Percentiles rank a stretch among this genome's conserved stretches.
These are phyloP conservation scores for Xylariales sp. DNA, from an alignment of 2,329 filamentous ascomycete species.

Conservation along the genomic window DNA sequence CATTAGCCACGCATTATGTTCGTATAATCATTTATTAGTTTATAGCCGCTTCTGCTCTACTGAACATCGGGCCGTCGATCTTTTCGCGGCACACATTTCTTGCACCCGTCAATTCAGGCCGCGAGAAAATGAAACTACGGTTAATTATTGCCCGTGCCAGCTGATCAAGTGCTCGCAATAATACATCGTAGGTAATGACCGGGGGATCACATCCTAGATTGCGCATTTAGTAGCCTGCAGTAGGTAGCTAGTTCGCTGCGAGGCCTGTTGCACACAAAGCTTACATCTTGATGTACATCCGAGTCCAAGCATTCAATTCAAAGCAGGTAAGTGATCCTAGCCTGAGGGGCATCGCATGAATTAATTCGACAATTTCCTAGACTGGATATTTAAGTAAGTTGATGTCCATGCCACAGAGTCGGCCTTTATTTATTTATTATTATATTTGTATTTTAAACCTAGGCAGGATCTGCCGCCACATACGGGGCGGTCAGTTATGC, in stretches of 20 bases:
- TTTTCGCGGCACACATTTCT: conserved; percentile 9
- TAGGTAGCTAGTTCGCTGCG: conserved; percentile 1
- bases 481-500: background rate
- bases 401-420: background rate
- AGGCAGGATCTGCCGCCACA: conserved; percentile 5
- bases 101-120: conserved; percentile 10
- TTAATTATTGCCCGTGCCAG: conserved; percentile 6
- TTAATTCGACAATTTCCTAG: conserved; percentile 3
- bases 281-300: conserved; percentile 5
- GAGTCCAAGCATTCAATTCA: conserved; percentile 8
- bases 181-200: background rate
- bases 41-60: background rate
- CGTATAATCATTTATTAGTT: background rate
- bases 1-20: conserved; percentile 2
- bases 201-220: conserved; percentile 15
- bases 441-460: no score
- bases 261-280: background rate
- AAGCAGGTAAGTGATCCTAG: background rate
- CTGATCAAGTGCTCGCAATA: background rate
- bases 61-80: conserved; percentile 18
- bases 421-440: background rate
- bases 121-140: conserved; percentile 25
- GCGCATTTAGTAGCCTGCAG: background rate
- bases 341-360: conserved; percentile 12
- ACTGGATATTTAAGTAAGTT: conserved; percentile 2